Conservation (phyloP, 78 protist species). For the Speleostelium caveatum region DNA sequence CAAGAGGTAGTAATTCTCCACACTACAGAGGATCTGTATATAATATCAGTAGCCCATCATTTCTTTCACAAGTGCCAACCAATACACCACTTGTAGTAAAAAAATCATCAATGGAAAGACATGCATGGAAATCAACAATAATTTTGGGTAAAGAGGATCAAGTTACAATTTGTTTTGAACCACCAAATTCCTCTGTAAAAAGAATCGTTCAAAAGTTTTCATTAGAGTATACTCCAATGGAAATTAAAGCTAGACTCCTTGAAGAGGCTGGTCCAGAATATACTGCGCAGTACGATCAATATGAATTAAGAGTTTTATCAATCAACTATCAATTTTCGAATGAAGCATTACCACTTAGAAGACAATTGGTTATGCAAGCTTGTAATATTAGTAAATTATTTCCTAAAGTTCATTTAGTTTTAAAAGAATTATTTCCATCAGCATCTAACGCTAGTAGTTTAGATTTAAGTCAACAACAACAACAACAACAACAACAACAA, state of each 20-base stretch:
- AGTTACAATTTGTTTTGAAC: constrained; percentile 46
- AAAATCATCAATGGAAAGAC: not conserved
- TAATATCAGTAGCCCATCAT: not conserved
- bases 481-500: not conserved
- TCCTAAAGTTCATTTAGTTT: constrained; percentile 36
- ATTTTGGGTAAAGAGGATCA: constrained; percentile 34
- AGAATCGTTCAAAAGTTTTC: constrained; percentile 50
- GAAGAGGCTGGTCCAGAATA: constrained; percentile 46
- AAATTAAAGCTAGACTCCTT: constrained; percentile 41
- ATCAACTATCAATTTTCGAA: constrained; percentile 24
- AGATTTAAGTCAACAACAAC: not conserved
- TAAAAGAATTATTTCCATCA: not conserved
- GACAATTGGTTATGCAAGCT: constrained; percentile 72
- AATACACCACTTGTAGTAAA: constrained; percentile 56
- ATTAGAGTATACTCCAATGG: constrained; percentile 34
- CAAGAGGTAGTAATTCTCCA: not conserved
- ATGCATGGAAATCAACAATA: constrained; percentile 56
- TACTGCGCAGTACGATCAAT: constrained; percentile 13
- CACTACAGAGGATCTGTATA: not conserved
- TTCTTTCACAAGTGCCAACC: not conserved
- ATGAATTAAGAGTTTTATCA: constrained; percentile 50
- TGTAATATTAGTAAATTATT: constrained; percentile 58
- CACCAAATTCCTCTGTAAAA: constrained; percentile 22
- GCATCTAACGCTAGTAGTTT: not conserved
- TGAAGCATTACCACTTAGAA: constrained; percentile 56